Conservation (phyloP, 2,329 filamentous ascomycete species). For the Ophiostoma triangulosporum region DNA sequence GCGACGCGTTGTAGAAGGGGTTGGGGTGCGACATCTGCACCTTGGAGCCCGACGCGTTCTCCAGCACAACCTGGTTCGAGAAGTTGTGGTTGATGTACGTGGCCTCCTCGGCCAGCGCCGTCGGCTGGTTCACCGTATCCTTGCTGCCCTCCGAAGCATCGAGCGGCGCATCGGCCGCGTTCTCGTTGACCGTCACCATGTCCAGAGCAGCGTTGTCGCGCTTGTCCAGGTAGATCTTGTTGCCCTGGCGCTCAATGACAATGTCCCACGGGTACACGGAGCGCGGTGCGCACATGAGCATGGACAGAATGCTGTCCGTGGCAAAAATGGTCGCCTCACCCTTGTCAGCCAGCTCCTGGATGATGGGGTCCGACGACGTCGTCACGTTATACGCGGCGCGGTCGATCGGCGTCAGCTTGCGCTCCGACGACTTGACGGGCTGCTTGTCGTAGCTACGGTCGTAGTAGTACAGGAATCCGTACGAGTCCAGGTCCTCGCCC, state of each 20-base stretch:
- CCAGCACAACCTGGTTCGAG: conserved; percentile 82
- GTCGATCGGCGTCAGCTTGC: conserved; percentile 77
- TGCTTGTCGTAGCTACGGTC: conserved; percentile 91
- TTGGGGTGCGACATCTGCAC: conserved; percentile 77
- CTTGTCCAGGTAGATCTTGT: conserved; percentile 99
- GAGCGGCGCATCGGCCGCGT: conserved; percentile 85
- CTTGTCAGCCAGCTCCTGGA: conserved; percentile 92
- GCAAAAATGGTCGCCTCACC: conserved; percentile 94
- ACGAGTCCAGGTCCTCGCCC: conserved; percentile 87
- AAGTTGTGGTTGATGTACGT: conserved; percentile 99
- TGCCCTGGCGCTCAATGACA: conserved; percentile 79
- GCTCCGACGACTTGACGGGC: conserved; percentile 76
- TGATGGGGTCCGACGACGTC: conserved; percentile 87
- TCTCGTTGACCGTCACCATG: conserved; percentile 98
- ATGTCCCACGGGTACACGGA: conserved; percentile 98
- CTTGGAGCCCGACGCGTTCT: conserved; percentile 65
- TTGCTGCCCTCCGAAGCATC: conserved; percentile 87
- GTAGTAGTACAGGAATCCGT: conserved; percentile 98
- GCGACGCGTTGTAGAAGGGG: conserved; percentile 90
- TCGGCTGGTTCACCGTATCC: conserved; percentile 89
- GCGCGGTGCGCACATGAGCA: conserved; percentile 97
- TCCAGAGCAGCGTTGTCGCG: conserved; percentile 88
- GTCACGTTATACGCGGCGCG: conserved; percentile 97
- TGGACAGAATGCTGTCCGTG: conserved; percentile 92
- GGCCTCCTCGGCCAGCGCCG: conserved; percentile 84